phyloP scores from a whole-genome alignment of 208 protist species.

The Acanthamoeba lenticulata region DNA sequence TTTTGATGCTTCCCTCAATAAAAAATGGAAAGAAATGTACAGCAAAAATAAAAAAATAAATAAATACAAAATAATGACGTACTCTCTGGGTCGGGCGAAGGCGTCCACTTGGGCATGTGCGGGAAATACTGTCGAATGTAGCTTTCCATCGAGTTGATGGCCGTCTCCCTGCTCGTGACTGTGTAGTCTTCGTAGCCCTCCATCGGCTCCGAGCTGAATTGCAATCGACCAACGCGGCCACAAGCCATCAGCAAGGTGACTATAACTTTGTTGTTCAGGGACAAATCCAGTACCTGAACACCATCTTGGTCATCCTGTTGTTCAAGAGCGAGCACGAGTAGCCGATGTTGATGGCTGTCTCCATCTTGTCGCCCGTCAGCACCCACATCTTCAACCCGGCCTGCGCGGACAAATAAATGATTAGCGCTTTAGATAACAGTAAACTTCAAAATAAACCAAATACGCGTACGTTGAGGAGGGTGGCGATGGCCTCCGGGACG shows the following conservation, averaged over 20 bases:
- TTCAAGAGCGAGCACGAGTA: constrained; percentile 76
- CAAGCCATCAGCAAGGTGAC: not conserved
- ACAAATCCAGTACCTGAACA: not conserved
- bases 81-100: constrained; percentile 17
- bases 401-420: constrained; percentile 31
- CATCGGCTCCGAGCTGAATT: not conserved
- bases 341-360: constrained; percentile 92
- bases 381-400: constrained; percentile 97
- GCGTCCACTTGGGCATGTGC: constrained; percentile 10
- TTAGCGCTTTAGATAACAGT: not conserved
- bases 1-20: constrained; percentile 24
- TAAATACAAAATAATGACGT: not conserved
- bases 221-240: not conserved
- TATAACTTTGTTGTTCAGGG: not conserved
- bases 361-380: constrained; percentile 97
- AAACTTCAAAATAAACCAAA: too few relatives aligned
- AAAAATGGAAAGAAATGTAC: not conserved
- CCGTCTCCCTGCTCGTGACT: constrained; percentile 21
- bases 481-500: constrained; percentile 88
- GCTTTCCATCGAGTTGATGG: constrained; percentile 12
- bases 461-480: constrained; percentile 29
- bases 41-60: too few relatives aligned
- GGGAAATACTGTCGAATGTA: constrained; percentile 10
- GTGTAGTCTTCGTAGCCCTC: constrained; percentile 31
- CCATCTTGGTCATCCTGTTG: constrained; percentile 46